A percentile compares a stretch with the other conserved stretches of the same genome.
Conservation (phyloP, 345 rosid species). For the Eucalyptus regnans region DNA sequence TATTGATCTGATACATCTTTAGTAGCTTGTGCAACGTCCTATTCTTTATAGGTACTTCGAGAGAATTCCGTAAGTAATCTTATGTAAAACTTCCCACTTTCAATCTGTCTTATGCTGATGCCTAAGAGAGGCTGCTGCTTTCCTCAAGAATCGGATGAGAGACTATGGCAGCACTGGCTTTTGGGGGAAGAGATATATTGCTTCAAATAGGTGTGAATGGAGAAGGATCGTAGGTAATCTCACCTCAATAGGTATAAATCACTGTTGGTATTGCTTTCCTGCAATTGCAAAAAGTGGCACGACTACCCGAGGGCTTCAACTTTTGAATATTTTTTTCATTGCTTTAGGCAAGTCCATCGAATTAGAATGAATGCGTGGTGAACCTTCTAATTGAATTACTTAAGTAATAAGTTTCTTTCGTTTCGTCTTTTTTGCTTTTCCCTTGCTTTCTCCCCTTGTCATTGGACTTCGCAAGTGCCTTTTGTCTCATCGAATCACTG, state of each 20-base stretch:
- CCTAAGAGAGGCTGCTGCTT: background rate
- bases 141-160: background rate
- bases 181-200: background rate
- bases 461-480: background rate
- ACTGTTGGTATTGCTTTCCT: background rate
- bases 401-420: background rate
- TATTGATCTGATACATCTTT: background rate
- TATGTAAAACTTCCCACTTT: background rate
- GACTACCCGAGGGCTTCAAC: background rate
- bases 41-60: background rate
- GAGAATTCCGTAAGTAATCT: background rate
- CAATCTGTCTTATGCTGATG: background rate
- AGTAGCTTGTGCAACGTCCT: background rate
- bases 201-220: background rate
- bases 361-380: background rate
- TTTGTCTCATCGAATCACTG: background rate
- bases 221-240: background rate
- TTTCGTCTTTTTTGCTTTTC: background rate
- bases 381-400: background rate
- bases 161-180: background rate
- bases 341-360: background rate
- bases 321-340: background rate
- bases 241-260: background rate
- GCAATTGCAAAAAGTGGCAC: background rate
- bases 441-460: background rate